phyloP scores from a whole-genome alignment of 2,329 filamentous ascomycete genomes.

The Pseudogymnoascus sp. region DNA sequence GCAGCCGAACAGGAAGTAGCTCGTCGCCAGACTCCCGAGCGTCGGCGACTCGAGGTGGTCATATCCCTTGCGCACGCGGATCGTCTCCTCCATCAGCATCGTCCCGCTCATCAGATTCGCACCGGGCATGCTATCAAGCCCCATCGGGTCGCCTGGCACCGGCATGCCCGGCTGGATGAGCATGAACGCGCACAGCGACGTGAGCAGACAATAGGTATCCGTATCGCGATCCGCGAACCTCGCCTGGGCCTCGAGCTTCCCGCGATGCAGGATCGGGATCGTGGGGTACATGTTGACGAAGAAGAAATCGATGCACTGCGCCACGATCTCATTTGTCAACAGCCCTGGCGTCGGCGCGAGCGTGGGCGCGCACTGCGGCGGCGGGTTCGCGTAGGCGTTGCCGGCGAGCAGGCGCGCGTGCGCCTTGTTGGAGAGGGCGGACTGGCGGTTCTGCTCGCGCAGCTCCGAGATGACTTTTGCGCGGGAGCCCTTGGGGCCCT shows the following conservation, averaged over 20 bases:
- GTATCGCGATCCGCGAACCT: constrained; percentile 53
- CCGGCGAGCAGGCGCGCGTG: constrained; percentile 52
- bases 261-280: constrained; percentile 53
- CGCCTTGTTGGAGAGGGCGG: constrained; percentile 52
- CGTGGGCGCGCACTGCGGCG: constrained; percentile 36
- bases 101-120: constrained; percentile 56
- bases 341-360: constrained; percentile 51
- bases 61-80: constrained; percentile 54
- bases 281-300: constrained; percentile 58
- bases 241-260: constrained; percentile 48
- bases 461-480: constrained; percentile 70
- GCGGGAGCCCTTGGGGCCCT: constrained; percentile 64
- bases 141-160: constrained; percentile 49
- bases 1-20: constrained; percentile 68
- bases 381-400: constrained; percentile 25
- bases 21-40: constrained; percentile 57
- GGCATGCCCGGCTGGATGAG: constrained; percentile 61
- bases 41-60: constrained; percentile 51
- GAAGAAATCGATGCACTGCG: constrained; percentile 59
- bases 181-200: constrained; percentile 58
- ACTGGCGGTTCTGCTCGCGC: constrained; percentile 59
- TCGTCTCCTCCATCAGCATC: constrained; percentile 57
- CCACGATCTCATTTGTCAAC: constrained; percentile 53
- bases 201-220: constrained; percentile 56
- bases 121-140: constrained; percentile 47